Conservation (phyloP, 2,329 filamentous ascomycete species). For the Sclerotinia subarctica region DNA sequence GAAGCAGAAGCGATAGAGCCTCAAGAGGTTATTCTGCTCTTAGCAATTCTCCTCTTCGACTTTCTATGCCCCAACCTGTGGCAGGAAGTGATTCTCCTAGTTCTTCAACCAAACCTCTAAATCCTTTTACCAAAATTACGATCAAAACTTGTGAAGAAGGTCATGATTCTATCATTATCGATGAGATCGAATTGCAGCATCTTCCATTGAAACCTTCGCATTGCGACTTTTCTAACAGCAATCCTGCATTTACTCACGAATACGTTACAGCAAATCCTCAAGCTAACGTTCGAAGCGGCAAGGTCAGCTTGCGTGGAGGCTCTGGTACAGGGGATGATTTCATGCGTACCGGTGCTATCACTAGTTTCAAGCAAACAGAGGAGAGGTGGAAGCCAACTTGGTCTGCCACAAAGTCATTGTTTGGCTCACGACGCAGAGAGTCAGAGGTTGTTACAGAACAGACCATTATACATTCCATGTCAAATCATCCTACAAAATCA, state of each 20-base stretch:
- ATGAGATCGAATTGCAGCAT: constrained; percentile 7
- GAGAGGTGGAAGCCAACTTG: constrained; percentile 13
- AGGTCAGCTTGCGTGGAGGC: constrained; percentile 7
- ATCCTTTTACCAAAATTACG: constrained; percentile 1
- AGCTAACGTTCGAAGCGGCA: neutral
- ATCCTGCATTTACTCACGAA: neutral
- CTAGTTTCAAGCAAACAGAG: constrained; percentile 14
- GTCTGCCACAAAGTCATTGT: constrained; percentile 11
- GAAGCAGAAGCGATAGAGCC: neutral
- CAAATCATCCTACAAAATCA: neutral
- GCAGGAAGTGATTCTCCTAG: neutral
- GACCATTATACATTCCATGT: neutral
- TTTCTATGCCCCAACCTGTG: neutral
- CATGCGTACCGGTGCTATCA: constrained; percentile 8
- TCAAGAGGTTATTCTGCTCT: neutral
- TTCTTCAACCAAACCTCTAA: neutral
- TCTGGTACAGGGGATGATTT: neutral
- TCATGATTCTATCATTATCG: constrained; percentile 6
- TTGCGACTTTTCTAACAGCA: neutral
- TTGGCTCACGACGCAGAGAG: neutral
- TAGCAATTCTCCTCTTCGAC: neutral
- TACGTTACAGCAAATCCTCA: neutral
- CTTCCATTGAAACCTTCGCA: neutral
- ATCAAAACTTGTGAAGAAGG: constrained; percentile 15
- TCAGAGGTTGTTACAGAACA: neutral